Evolutionary conservation across 2,329 filamentous ascomycete species (phyloP).

Genomic region (Phyllosticta citrichinensis): DNA sequence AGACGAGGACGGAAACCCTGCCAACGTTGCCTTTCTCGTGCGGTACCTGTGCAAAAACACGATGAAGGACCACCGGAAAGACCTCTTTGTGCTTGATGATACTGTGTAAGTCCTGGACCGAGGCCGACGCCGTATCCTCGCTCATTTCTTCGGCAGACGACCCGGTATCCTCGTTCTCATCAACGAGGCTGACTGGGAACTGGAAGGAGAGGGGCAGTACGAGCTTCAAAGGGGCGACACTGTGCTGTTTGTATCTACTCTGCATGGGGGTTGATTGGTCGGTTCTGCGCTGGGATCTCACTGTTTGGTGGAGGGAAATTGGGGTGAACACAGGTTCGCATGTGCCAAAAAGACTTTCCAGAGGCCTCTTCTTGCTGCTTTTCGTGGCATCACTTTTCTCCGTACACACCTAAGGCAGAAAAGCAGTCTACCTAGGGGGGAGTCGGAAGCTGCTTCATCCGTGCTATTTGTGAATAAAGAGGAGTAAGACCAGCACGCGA

Average conservation of each 20-base stretch:
- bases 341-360: no score
- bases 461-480: no score
- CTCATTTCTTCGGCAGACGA: slow-evolving; percentile 48
- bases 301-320: no score
- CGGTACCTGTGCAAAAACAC: slow-evolving; percentile 66
- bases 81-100: slow-evolving; percentile 79
- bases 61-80: slow-evolving; percentile 77
- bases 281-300: slow-evolving; percentile 14
- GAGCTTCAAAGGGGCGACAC: slow-evolving; percentile 73
- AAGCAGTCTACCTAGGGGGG: no score
- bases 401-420: no score
- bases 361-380: no score
- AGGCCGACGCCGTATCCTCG: background rate
- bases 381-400: no score
- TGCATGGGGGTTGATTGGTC: slow-evolving; percentile 85
- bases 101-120: slow-evolving; percentile 59
- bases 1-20: slow-evolving; percentile 48
- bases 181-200: slow-evolving; percentile 92
- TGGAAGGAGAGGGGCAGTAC: slow-evolving; percentile 89
- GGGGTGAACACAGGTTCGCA: no score
- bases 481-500: no score
- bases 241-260: slow-evolving; percentile 89
- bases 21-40: slow-evolving; percentile 68
- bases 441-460: no score
- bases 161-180: slow-evolving; percentile 93